Conservation (phyloP, 2,329 filamentous ascomycete species). For the Gremmenia infestans region DNA sequence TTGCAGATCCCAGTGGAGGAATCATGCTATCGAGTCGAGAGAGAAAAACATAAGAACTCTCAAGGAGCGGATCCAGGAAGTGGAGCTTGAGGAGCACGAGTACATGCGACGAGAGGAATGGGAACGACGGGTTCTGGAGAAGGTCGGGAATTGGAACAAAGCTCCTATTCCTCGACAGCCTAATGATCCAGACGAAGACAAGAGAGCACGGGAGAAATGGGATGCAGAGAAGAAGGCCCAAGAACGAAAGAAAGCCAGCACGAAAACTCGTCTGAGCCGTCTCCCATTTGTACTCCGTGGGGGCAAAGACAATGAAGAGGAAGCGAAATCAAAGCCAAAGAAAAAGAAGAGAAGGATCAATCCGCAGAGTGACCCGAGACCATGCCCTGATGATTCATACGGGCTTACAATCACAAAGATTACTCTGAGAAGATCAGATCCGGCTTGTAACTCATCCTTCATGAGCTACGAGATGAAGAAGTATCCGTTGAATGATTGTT, state of each 20-base stretch:
- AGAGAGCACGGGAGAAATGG: not conserved
- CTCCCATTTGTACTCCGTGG: not conserved
- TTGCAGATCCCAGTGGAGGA: not conserved
- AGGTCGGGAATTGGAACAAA: not conserved
- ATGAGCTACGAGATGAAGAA: constrained; percentile 1
- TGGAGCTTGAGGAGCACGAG: not conserved
- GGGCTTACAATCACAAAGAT: constrained; percentile 5
- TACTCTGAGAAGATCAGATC: not conserved
- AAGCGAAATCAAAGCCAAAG: not conserved
- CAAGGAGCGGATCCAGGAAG: not conserved
- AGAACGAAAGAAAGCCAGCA: not conserved
- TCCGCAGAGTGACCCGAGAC: not conserved
- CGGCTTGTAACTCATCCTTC: not conserved
- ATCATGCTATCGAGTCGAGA: not conserved
- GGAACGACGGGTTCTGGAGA: not conserved
- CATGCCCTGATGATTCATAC: constrained; percentile 1
- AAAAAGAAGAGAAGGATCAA: not conserved
- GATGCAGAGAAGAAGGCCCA: not conserved
- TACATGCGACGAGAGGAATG: not conserved
- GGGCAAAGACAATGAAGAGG: not conserved
- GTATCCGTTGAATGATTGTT: not conserved
- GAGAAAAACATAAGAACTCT: not conserved
- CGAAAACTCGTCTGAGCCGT: not conserved
- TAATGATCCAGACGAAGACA: not conserved
- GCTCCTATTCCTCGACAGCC: not conserved